Evolutionary conservation across 306 rosid genomes (phyloP).

Genomic region (Morella rubra): DNA sequence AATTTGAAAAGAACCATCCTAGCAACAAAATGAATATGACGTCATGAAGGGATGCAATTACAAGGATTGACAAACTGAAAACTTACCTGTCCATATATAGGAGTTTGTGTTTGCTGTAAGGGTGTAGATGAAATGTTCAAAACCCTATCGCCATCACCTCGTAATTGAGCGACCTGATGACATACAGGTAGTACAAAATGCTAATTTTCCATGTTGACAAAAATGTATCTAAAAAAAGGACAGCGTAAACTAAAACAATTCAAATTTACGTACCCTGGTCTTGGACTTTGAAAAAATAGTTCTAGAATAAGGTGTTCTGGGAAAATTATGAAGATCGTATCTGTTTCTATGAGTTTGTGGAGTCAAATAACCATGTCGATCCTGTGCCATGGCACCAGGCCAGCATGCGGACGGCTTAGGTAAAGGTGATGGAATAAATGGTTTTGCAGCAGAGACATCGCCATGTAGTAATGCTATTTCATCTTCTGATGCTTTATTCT

Average conservation of each 20-base stretch:
- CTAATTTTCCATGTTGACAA: neutral
- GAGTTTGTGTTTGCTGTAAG: conserved; percentile 42
- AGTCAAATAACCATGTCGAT: conserved; percentile 49
- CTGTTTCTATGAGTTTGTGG: conserved; percentile 67
- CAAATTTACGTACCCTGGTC: conserved; percentile 57
- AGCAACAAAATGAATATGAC: neutral
- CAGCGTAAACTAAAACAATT: conserved; percentile 17
- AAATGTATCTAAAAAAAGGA: neutral
- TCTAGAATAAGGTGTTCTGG: conserved; percentile 89
- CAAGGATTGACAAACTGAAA: conserved; percentile 12
- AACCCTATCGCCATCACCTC: conserved; percentile 36
- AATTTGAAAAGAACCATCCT: conserved; percentile 7
- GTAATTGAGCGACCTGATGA: conserved; percentile 47
- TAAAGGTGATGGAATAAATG: conserved; percentile 49
- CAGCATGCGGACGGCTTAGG: conserved; percentile 62
- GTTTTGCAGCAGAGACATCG: conserved; percentile 44
- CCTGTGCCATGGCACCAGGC: conserved; percentile 82
- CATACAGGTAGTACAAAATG: conserved; percentile 13
- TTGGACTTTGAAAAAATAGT: conserved; percentile 68
- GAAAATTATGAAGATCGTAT: conserved; percentile 63
- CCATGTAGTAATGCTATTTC: conserved; percentile 39
- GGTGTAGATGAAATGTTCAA: conserved; percentile 42
- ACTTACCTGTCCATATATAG: conserved; percentile 54
- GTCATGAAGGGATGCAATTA: conserved; percentile 20
- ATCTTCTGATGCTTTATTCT: conserved; percentile 33